These are phyloP conservation scores for Chlorella sp. DNA, from an alignment of 139 green algal species.

Conservation along the genomic window DNA sequence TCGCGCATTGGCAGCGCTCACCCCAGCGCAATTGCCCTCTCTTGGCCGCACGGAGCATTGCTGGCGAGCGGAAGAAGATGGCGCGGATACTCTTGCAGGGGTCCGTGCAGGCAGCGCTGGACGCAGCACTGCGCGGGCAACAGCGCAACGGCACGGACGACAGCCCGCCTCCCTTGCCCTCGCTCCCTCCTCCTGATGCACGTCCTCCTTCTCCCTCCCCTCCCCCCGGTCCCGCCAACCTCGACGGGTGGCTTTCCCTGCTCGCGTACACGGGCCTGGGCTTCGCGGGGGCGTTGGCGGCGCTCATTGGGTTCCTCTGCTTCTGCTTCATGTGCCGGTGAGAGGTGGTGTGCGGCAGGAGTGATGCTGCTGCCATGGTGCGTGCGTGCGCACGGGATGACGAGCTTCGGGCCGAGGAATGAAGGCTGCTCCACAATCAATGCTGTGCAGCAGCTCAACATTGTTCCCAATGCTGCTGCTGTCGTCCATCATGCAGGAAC, in stretches of 20 bases:
- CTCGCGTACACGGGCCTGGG: background rate
- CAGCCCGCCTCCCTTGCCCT: background rate
- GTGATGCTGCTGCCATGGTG: background rate
- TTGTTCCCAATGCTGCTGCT: too few relatives aligned
- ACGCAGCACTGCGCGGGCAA: background rate
- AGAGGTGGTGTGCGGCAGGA: background rate
- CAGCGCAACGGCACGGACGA: background rate
- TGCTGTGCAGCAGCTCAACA: too few relatives aligned
- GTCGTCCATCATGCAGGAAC: background rate
- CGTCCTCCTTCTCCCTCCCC: background rate
- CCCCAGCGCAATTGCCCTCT: too few relatives aligned
- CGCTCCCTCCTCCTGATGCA: background rate
- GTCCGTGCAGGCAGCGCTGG: background rate
- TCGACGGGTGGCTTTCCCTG: background rate
- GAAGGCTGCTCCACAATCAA: background rate
- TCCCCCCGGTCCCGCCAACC: background rate
- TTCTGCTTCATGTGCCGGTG: background rate
- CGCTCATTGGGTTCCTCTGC: background rate
- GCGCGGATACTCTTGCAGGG: too few relatives aligned
- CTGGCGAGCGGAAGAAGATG: too few relatives aligned
- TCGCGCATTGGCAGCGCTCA: too few relatives aligned
- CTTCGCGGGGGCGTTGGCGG: background rate
- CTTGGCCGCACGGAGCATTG: too few relatives aligned
- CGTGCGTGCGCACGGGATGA: background rate
- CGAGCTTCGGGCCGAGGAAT: background rate